phyloP scores from a whole-genome alignment of 2,329 filamentous ascomycete genomes.

The Fusarium tjaetaba region DNA sequence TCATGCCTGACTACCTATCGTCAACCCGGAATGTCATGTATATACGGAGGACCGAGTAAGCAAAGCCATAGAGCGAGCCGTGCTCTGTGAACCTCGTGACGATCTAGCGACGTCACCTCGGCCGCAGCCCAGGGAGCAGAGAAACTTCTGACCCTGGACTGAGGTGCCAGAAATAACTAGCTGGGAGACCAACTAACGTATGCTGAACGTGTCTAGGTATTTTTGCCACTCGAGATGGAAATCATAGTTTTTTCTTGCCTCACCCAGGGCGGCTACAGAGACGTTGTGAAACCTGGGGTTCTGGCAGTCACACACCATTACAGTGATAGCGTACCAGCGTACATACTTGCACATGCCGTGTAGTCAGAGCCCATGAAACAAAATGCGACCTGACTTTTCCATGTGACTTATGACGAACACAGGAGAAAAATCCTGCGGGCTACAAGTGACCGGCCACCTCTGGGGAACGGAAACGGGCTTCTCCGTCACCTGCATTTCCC shows the following conservation, averaged over 20 bases:
- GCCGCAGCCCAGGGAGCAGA: background rate
- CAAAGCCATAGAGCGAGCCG: constrained; percentile 19
- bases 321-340: background rate
- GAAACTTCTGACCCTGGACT: background rate
- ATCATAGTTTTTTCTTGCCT: background rate
- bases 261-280: constrained; percentile 30
- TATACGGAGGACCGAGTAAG: background rate
- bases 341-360: background rate
- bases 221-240: background rate
- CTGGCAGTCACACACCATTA: constrained; percentile 27
- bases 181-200: background rate
- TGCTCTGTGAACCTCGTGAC: constrained; percentile 33
- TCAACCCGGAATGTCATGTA: background rate
- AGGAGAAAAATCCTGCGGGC: background rate
- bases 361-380: constrained; percentile 7
- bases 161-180: background rate
- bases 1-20: constrained; percentile 4
- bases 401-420: constrained; percentile 36
- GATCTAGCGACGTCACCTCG: constrained; percentile 34
- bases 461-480: constrained; percentile 13
- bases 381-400: constrained; percentile 15
- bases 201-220: background rate
- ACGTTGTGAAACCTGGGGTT: constrained; percentile 40
- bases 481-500: constrained; percentile 17
- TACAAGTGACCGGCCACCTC: constrained; percentile 10